These are phyloP conservation scores for Juglanconis oblonga DNA, from an alignment of 2,329 filamentous ascomycete species.

Conservation along the genomic window DNA sequence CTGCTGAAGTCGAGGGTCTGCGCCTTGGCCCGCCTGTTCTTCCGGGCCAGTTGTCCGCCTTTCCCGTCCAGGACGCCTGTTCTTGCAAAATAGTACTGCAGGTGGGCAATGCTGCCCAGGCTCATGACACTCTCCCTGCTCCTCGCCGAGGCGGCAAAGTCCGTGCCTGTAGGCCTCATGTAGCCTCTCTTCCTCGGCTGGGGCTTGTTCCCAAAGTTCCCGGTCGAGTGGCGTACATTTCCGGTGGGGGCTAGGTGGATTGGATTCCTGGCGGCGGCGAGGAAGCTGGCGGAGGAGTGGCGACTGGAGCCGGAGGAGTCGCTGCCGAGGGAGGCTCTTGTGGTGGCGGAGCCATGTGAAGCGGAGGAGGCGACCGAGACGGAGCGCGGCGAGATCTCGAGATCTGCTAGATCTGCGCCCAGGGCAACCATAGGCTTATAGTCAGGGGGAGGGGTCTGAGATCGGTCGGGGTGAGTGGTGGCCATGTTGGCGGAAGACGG, in stretches of 20 bases:
- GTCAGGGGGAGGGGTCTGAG: conserved; percentile 64
- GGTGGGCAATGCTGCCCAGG: conserved; percentile 90
- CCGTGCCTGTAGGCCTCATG: conserved; percentile 80
- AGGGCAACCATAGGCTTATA: conserved; percentile 61
- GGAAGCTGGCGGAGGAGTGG: conserved; percentile 61
- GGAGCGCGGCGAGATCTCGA: conserved; percentile 56
- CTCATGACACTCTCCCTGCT: conserved; percentile 95
- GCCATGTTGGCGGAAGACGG: conserved; percentile 30
- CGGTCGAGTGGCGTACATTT: conserved; percentile 42
- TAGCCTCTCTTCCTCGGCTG: conserved; percentile 68
- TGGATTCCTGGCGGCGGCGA: conserved; percentile 43
- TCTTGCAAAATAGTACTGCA: conserved; percentile 97
- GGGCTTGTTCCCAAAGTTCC: conserved; percentile 34
- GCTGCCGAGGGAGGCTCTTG: conserved; percentile 54
- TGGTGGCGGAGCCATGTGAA: conserved; percentile 51
- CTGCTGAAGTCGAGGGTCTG: conserved; percentile 57
- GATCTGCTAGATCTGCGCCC: conserved; percentile 42
- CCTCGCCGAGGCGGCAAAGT: conserved; percentile 86
- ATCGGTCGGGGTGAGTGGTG: conserved; percentile 36
- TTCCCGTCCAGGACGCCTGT: conserved; percentile 93
- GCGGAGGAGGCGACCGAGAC: conserved; percentile 61
- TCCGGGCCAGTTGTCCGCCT: conserved; percentile 78
- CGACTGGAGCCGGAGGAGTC: conserved; percentile 49
- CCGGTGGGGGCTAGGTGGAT: conserved; percentile 29
- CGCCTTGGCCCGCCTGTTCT: conserved; percentile 54